phyloP scores from a whole-genome alignment of 306 rosid species.

The Cicer pinnatifidum region DNA sequence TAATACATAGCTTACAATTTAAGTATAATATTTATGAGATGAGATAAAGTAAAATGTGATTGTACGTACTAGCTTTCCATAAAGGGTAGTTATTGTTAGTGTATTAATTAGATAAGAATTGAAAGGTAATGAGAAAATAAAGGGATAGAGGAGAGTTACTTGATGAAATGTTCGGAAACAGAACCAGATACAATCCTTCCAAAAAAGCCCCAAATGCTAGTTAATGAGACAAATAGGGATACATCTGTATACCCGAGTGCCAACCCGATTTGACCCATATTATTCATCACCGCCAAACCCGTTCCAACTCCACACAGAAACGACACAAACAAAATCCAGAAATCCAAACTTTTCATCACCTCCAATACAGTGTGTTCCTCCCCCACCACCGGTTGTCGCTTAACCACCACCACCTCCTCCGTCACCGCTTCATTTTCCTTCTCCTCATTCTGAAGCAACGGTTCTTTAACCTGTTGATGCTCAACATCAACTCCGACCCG shows the following conservation, averaged over 20 bases:
- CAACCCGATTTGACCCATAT: slow-evolving; percentile 93
- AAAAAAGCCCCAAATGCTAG: slow-evolving; percentile 80
- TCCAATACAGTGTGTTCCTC: slow-evolving; percentile 84
- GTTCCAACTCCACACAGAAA: slow-evolving; percentile 93
- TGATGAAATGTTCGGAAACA: slow-evolving; percentile 72
- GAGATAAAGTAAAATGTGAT: too few relatives aligned
- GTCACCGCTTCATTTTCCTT: slow-evolving; percentile 27
- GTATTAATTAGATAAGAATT: not conserved
- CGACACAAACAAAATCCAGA: slow-evolving; percentile 87
- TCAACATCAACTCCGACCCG: slow-evolving; percentile 52
- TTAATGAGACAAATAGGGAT: slow-evolving; percentile 73
- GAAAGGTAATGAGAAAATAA: not conserved
- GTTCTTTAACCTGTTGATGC: slow-evolving; percentile 44
- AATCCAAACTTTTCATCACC: slow-evolving; percentile 62
- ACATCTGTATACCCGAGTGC: slow-evolving; percentile 82
- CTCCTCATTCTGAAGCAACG: slow-evolving; percentile 43
- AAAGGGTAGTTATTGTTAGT: not conserved
- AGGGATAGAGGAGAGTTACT: slow-evolving; percentile 44
- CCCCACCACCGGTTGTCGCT: slow-evolving; percentile 59
- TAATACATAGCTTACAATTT: too few relatives aligned
- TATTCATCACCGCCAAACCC: slow-evolving; percentile 86
- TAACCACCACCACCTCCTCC: not conserved
- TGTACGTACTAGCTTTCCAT: not conserved
- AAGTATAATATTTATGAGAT: not conserved
- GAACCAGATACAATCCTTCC: slow-evolving; percentile 78